Base-by-base conservation (phyloP, 2,329 filamentous ascomycete species). In the Coniochaeta prunicola region DNA sequence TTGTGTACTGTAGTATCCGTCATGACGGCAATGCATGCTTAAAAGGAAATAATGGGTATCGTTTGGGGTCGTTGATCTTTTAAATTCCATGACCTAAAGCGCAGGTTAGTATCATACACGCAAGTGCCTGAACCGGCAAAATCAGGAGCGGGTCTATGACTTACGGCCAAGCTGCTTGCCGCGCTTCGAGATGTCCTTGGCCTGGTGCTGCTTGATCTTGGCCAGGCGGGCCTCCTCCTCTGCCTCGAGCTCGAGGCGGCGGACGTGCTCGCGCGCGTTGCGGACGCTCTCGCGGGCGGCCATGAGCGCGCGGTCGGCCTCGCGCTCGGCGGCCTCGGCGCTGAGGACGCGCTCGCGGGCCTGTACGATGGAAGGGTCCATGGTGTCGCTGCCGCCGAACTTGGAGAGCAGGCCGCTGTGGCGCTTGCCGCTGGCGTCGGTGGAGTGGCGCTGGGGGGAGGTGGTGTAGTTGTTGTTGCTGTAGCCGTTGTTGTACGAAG, bases 131-230 rank as follows among this genome's bases (percentile, higher is more conserved):
- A n/a, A n/a, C n/a, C n/a, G n/a, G n/a, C n/a, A n/a, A n/a, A n/a
- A n/a, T n/a, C n/a, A n/a, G n/a, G n/a, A n/a, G n/a, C n/a, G n/a
- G n/a, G n/a, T n/a, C n/a, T n/a, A n/a, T n/a, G 36, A 84, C 82
- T 75, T 77, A 88, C 86, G 82, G 59, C 87, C 86, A 60, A 89
- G 80, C n/a, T 81, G 79, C 71, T 86, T 85, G n/a, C 84, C 86
- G 57, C 85, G 77, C 82, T 87, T 89, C 6, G 82, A 85, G 31
- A 89, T 80, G 66, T 84, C 81, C 64, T 77, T 79, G 1, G 86
- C 87, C 67, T 89, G 83, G 57, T 79, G 77, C 71, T 87, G 80
- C 80, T 90, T 89, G 57, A 89, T 82, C 78, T 84, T 87, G 1
- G 86, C 86, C 45, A 80, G 71, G 24, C 85, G 75, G 1, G 86